Conservation (phyloP, 768 basidiomycete species). For the Paxillus ammoniavirescens region DNA sequence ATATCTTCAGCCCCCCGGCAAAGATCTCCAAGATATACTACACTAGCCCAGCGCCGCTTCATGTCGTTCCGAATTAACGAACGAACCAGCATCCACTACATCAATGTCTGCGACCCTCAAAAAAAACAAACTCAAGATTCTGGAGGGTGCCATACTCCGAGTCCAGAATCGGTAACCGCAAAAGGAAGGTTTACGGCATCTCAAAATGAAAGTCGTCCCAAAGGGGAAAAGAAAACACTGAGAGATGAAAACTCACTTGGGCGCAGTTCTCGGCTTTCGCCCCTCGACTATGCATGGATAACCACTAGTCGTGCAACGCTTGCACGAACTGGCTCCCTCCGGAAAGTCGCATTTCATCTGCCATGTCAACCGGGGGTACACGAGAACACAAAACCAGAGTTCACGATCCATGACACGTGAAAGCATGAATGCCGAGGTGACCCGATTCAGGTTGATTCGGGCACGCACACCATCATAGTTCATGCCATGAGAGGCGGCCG, state of each 20-base stretch:
- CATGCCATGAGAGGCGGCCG: constrained; percentile 5
- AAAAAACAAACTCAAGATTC: constrained; percentile 10
- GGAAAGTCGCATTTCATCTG: constrained; percentile 90
- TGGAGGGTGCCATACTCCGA: constrained; percentile 21
- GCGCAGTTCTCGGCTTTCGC: constrained; percentile 71
- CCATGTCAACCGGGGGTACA: constrained; percentile 10
- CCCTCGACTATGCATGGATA: constrained; percentile 84
- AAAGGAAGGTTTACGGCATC: constrained; percentile 17
- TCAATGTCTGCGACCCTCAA: background rate
- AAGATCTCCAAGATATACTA: constrained; percentile 11
- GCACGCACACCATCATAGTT: constrained; percentile 6
- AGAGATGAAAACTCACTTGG: constrained; percentile 62
- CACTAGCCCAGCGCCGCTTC: constrained; percentile 3
- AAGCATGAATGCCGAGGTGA: background rate
- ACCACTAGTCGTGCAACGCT: constrained; percentile 67
- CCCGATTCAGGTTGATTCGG: background rate
- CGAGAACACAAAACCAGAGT: constrained; percentile 12
- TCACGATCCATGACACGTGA: constrained; percentile 2
- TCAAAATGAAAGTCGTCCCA: constrained; percentile 13
- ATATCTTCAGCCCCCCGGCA: background rate
- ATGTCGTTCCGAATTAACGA: constrained; percentile 15
- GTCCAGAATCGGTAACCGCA: constrained; percentile 19
- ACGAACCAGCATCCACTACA: constrained; percentile 9
- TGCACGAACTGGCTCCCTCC: constrained; percentile 69
- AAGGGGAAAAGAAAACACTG: background rate